Conservation (phyloP, 2,329 filamentous ascomycete genomes). For the Fusarium penzigii region DNA sequence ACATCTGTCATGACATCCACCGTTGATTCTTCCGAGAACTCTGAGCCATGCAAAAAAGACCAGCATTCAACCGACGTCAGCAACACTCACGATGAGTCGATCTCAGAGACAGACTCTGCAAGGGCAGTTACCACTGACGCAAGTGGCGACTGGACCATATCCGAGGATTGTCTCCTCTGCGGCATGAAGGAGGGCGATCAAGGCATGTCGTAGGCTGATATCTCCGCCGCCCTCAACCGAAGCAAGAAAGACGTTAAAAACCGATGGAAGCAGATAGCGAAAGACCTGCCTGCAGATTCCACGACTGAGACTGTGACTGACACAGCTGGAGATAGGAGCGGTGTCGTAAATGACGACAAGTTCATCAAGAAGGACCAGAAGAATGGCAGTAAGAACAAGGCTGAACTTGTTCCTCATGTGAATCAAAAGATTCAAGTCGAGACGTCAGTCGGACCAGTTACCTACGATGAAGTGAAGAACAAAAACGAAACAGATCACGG, state of each 20-base stretch:
- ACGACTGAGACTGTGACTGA: conserved; percentile 2
- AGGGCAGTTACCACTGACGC: background rate
- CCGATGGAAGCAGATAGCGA: conserved; percentile 36
- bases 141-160: conserved; percentile 33
- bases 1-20: background rate
- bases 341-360: conserved; percentile 1
- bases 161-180: conserved; percentile 36
- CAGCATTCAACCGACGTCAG: conserved; percentile 5
- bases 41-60: conserved; percentile 3
- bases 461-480: background rate
- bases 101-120: background rate
- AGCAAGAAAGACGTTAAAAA: conserved; percentile 32
- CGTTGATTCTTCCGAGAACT: conserved; percentile 3
- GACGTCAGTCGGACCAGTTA: background rate
- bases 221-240: conserved; percentile 29
- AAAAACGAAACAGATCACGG: conserved; percentile 2
- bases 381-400: conserved; percentile 4
- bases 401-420: conserved; percentile 1
- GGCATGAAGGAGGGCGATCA: conserved; percentile 36
- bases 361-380: conserved; percentile 2
- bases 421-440: background rate
- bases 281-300: background rate
- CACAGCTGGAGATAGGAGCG: conserved; percentile 1
- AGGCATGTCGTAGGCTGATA: conserved; percentile 32
- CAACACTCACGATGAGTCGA: background rate